Base-by-base conservation (phyloP, 495 filamentous ascomycete species). In the Hypoxylon intermedium region DNA sequence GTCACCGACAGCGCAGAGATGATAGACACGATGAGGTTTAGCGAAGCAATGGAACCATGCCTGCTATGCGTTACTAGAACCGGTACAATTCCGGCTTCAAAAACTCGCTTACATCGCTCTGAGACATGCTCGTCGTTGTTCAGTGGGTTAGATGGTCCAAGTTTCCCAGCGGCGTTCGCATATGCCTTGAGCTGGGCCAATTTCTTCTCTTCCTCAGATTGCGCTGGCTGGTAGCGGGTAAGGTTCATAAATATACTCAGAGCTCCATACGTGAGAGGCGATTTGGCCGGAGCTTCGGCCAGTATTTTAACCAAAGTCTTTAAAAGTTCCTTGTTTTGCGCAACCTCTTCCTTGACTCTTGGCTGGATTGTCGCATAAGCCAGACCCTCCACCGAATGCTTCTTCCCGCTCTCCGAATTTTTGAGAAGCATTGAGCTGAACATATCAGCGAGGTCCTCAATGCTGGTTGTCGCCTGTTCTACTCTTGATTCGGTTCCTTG, bases 161-260 rank as follows among this genome's bases (percentile, higher is more conserved):
- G 70, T 23, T 85, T 82, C 51, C 87, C 85, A 4, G 85, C 84
- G 6, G 91, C 87, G 66, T 96, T 90, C 16, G 94, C 93, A 67
- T 97, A 98, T 2, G 91, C 87, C 75, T 95, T 97, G 21, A 98
- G 83, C 65, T 99, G 87, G 1, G 82, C 80, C 70, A 99, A 88
- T 53, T 89, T 88, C 76, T 93, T 94, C 70, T 97, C 88, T 68
- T 98, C 94, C 64, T 97, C 93, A 9, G 91, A 87, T 15, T 91
- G 77, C n/a, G 75, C 73, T 11, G 92, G 92, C 37, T 84, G 82
- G 66, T 96, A 97, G 9, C 82, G 77, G 33, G 91, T 96, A 34
- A 99, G 77, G 69, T 98, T 95, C 36, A 82, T 69, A 41, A 97
- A 75, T 16, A 96, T 84, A 69, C 88, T 96, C 53, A 99, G 77